Evolutionary conservation across 2,329 filamentous ascomycete species (phyloP).

Genomic region (Colletotrichum sp.): DNA sequence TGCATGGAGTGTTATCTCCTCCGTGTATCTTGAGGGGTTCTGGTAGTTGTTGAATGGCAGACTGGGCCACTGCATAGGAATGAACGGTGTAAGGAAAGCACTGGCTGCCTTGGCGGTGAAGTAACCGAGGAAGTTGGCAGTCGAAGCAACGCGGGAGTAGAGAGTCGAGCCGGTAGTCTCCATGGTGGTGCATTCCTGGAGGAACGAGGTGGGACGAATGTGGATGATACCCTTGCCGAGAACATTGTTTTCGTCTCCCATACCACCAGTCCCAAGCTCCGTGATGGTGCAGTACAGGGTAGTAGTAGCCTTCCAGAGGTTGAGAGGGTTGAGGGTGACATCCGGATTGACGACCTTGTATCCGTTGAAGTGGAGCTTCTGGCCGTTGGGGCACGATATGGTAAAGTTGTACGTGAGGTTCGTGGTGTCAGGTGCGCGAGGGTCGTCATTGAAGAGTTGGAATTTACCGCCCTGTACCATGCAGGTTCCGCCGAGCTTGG

Average conservation of each 20-base stretch:
- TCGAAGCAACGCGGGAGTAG: slow-evolving; percentile 47
- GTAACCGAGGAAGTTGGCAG: slow-evolving; percentile 58
- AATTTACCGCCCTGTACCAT: slow-evolving; percentile 64
- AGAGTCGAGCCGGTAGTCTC: slow-evolving; percentile 52
- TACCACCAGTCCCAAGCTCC: slow-evolving; percentile 29
- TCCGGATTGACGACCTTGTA: slow-evolving; percentile 68
- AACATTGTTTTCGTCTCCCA: slow-evolving; percentile 41
- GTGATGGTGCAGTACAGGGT: slow-evolving; percentile 68
- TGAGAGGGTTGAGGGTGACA: slow-evolving; percentile 57
- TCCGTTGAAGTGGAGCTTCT: slow-evolving; percentile 61
- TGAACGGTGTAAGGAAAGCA: slow-evolving; percentile 60
- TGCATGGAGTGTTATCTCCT: slow-evolving; percentile 51
- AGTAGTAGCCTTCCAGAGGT: slow-evolving; percentile 67
- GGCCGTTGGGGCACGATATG: slow-evolving; percentile 58
- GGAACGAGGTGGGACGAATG: slow-evolving; percentile 58
- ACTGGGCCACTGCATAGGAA: slow-evolving; percentile 58
- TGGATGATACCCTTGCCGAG: slow-evolving; percentile 65
- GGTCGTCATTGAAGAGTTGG: slow-evolving; percentile 61
- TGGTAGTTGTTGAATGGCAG: slow-evolving; percentile 51
- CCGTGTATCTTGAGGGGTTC: slow-evolving; percentile 51
- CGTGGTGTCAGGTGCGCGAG: slow-evolving; percentile 58
- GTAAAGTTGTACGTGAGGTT: slow-evolving; percentile 69
- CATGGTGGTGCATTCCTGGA: slow-evolving; percentile 59
- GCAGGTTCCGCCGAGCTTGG: slow-evolving; percentile 60
- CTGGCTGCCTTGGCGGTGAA: slow-evolving; percentile 59